Conservation (phyloP, 2,329 filamentous ascomycete species). For the Talaromyces sp. region DNA sequence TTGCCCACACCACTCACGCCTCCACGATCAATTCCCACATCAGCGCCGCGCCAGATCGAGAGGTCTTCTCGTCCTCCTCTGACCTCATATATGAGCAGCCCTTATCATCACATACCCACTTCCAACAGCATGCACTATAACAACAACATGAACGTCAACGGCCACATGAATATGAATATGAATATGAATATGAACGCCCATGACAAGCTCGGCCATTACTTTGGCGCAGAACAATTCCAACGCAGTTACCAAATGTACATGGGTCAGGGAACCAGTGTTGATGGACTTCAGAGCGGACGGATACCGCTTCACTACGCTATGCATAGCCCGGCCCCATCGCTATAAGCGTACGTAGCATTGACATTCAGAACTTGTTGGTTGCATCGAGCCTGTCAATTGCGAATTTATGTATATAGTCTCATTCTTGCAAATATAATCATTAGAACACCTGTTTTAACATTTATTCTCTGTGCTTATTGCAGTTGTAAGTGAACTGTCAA, state of each 20-base stretch:
- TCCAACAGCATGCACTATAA: background rate
- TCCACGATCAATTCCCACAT: constrained; percentile 7
- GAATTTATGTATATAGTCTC: background rate
- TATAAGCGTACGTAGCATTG: background rate
- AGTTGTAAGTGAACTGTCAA: background rate
- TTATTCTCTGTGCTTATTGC: background rate
- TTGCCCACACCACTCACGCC: constrained; percentile 8
- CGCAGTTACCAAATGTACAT: constrained; percentile 1
- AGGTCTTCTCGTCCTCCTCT: background rate
- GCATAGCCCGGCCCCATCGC: background rate
- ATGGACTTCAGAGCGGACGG: constrained; percentile 1
- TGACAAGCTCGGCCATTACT: constrained; percentile 3
- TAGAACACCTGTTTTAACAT: background rate
- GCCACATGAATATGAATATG: background rate
- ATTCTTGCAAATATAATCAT: background rate
- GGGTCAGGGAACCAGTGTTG: constrained; percentile 2
- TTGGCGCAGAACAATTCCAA: constrained; percentile 5
- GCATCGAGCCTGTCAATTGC: background rate
- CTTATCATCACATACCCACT: background rate
- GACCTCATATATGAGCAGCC: background rate
- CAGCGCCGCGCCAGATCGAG: background rate
- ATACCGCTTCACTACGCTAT: constrained; percentile 9
- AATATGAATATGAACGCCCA: background rate
- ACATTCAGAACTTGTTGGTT: background rate
- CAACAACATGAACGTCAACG: background rate